phyloP scores from a whole-genome alignment of 2,329 filamentous ascomycete genomes.

The Piedraia hortae region DNA sequence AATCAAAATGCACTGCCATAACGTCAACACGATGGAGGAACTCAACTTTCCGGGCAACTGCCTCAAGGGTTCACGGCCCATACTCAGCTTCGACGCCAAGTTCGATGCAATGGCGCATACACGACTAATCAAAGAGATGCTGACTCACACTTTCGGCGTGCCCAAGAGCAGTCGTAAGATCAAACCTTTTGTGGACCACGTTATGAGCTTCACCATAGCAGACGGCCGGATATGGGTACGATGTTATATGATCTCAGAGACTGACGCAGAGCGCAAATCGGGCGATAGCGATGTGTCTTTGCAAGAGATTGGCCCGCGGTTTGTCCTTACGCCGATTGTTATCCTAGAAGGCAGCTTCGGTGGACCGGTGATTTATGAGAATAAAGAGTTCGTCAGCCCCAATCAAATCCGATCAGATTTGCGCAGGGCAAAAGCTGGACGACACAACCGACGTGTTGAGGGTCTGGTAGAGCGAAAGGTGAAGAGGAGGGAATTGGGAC shows the following conservation, averaged over 20 bases:
- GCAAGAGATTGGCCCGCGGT: slow-evolving; percentile 78
- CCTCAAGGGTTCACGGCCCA: slow-evolving; percentile 68
- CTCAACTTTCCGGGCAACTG: slow-evolving; percentile 93
- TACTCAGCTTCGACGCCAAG: slow-evolving; percentile 70
- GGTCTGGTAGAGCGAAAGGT: slow-evolving; percentile 41
- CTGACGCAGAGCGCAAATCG: slow-evolving; percentile 31
- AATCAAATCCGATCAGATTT: slow-evolving; percentile 73
- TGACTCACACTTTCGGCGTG: slow-evolving; percentile 75
- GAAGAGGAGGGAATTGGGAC: slow-evolving; percentile 50
- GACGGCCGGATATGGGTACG: slow-evolving; percentile 92
- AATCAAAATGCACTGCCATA: slow-evolving; percentile 47
- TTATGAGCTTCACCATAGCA: slow-evolving; percentile 72
- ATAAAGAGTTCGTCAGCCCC: slow-evolving; percentile 86
- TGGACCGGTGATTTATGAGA: slow-evolving; percentile 91
- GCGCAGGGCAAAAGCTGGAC: slow-evolving; percentile 44
- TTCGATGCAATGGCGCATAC: slow-evolving; percentile 50
- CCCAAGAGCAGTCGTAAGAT: slow-evolving; percentile 66
- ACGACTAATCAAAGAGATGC: slow-evolving; percentile 62
- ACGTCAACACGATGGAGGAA: slow-evolving; percentile 81
- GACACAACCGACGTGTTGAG: slow-evolving; percentile 52
- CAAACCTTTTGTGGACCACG: slow-evolving; percentile 88
- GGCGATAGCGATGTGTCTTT: slow-evolving; percentile 50
- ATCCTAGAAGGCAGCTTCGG: slow-evolving; percentile 89
- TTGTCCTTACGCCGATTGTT: slow-evolving; percentile 79
- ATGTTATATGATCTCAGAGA: slow-evolving; percentile 78